Conservation (phyloP, 2,329 filamentous ascomycete species). For the Cryoendolithus antarcticus region DNA sequence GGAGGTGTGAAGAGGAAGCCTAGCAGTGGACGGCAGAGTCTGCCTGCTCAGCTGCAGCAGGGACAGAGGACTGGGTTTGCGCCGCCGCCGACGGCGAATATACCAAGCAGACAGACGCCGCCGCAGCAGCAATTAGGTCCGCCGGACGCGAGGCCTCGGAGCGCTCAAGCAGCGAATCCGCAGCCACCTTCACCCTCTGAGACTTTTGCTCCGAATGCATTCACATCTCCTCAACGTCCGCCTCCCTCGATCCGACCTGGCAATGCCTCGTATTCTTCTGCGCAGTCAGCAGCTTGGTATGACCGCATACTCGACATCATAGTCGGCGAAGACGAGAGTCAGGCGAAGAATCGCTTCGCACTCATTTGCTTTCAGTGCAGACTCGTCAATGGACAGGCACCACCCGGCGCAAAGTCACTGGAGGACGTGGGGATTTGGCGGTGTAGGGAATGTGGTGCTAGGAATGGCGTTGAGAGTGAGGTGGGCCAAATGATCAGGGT, state of each 20-base stretch:
- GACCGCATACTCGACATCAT: slow-evolving; percentile 86
- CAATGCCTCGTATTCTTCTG: slow-evolving; percentile 8
- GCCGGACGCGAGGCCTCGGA: slow-evolving; percentile 4
- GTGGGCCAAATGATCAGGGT: slow-evolving; percentile 53
- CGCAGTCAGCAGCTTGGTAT: slow-evolving; percentile 58
- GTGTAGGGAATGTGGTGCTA: slow-evolving; percentile 69
- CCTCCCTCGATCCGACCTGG: slow-evolving; percentile 7
- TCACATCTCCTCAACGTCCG: slow-evolving; percentile 28
- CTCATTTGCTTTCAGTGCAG: slow-evolving; percentile 73
- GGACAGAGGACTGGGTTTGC: slow-evolving; percentile 45
- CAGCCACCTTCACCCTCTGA: slow-evolving; percentile 10
- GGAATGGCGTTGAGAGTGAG: slow-evolving; percentile 74
- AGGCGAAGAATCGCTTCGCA: slow-evolving; percentile 78
- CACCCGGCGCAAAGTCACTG: slow-evolving; percentile 65
- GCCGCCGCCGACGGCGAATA: slow-evolving; percentile 55
- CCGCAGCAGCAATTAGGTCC: slow-evolving; percentile 8
- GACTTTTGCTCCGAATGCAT: slow-evolving; percentile 61
- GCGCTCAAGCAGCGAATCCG: slow-evolving; percentile 10
- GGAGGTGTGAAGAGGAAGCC: slow-evolving; percentile 16
- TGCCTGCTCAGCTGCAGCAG: slow-evolving; percentile 19
- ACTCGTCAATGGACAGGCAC: slow-evolving; percentile 89
- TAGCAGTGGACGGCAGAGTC: slow-evolving; percentile 7
- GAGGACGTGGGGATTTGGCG: slow-evolving; percentile 78
- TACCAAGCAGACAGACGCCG: slow-evolving; percentile 29
- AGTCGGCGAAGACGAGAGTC: slow-evolving; percentile 87